Evolutionary conservation across 108 stramenopile species (phyloP), one percentile per base, ranked within the genome.

Genomic region (Skeletonema menzelii): DNA sequence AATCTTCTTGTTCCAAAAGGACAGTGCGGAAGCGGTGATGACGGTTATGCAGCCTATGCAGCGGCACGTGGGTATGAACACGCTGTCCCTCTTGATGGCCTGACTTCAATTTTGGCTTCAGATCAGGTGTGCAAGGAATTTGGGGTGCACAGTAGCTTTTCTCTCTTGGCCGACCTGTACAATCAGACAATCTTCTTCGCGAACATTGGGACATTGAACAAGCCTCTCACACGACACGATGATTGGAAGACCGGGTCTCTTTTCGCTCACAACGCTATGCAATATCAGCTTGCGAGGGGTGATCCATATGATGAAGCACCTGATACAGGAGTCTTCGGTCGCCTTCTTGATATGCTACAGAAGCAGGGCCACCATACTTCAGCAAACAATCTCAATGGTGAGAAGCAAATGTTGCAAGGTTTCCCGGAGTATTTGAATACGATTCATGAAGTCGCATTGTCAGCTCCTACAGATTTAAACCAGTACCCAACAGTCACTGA

Each of bases 241-340:
- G 53, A 72, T 56, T 82, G 63, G 55, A 37, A 17, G 5, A 46
- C 11, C 44, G 42, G 59, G 24, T 44, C 57, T 14, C 80, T 72
- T 26, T 82, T 82, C 59, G 80, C 65, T 13, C 80, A 82, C 34
- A 75, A 82, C 30, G 38, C 70, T n/a, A 74, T 75, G 80, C 75
- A 69, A 24, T 34, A 59, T 5, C 57, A 76, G 15, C 38, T 60
- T 27, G 22, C 55, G n/a, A 64, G 30, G 8, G 70, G 55, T 3
- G 73, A 82, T 66, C 80, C 75, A n/a, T 69, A 53, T 12, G 75
- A 69, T 8, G 64, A 17, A 28, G 32, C 28, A 12, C 17, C 27
- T n/a, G 73, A 70, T 26, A 82, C 80, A 4, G 80, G 80, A 4
- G 62, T 82, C 11, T 63, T 82, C 40, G 80, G 80, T 35, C 56